Evolutionary conservation across 208 protist species (phyloP).

Genomic region (Leishmania major): DNA sequence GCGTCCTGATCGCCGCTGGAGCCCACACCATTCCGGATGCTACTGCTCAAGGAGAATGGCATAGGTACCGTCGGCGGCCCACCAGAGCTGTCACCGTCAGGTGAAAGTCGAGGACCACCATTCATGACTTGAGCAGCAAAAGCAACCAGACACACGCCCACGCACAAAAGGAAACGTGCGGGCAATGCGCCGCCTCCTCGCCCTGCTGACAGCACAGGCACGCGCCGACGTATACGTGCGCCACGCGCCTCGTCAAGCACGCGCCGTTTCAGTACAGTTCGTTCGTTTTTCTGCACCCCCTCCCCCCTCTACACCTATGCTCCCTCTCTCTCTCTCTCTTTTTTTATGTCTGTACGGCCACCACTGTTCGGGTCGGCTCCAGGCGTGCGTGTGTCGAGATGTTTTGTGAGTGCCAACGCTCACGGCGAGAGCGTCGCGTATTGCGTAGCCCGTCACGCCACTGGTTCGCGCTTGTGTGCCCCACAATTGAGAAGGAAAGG

Average conservation of each 20-base stretch:
- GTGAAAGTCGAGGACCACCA: conserved; percentile 6
- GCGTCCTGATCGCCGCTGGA: background rate
- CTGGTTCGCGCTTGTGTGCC: background rate
- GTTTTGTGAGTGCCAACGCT: background rate
- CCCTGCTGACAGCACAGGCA: background rate
- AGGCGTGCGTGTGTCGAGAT: background rate
- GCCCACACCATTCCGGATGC: background rate
- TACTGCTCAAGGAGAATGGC: conserved; percentile 10
- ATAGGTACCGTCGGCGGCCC: conserved; percentile 5
- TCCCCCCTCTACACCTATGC: background rate
- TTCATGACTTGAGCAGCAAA: background rate
- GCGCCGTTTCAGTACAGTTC: background rate
- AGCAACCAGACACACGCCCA: background rate
- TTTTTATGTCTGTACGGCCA: background rate
- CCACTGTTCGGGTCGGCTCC: background rate
- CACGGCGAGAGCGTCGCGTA: background rate
- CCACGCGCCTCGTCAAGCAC: background rate
- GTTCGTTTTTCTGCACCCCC: background rate
- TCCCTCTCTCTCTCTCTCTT: background rate
- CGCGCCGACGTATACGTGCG: background rate
- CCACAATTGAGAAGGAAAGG: background rate
- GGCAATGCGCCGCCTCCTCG: background rate
- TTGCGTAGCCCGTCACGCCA: background rate
- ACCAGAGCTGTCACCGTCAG: conserved; percentile 1
- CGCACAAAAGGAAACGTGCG: background rate